phyloP scores from a whole-genome alignment of 495 filamentous ascomycete genomes.

The Podospora pseudoanserina region DNA sequence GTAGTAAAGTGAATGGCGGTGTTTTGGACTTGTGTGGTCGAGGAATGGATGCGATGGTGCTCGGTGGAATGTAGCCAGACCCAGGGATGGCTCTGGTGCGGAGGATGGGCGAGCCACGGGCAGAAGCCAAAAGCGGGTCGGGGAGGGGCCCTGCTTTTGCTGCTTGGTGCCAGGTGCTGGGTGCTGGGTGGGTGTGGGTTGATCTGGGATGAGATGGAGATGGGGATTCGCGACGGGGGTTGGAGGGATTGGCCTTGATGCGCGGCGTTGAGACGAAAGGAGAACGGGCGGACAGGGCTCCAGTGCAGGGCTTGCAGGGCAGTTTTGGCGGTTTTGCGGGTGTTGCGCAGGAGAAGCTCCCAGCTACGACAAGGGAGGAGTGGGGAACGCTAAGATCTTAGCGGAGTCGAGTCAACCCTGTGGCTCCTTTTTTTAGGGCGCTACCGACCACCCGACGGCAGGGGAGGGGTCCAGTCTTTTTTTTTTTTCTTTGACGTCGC shows the following conservation, averaged over 20 bases:
- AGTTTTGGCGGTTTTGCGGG: background rate
- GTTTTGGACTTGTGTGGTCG: background rate
- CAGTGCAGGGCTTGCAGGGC: background rate
- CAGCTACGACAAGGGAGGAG: background rate
- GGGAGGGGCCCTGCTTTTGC: slow-evolving; percentile 24
- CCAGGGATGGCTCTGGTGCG: background rate
- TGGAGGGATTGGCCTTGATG: slow-evolving; percentile 20
- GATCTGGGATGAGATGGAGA: slow-evolving; percentile 20
- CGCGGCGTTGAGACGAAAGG: slow-evolving; percentile 12
- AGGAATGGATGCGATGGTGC: background rate
- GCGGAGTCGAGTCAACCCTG: slow-evolving; percentile 20
- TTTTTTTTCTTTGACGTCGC: background rate
- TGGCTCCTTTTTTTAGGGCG: slow-evolving; percentile 21
- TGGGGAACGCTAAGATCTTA: slow-evolving; percentile 1
- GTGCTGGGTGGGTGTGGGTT: background rate
- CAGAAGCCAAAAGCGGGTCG: slow-evolving; percentile 3
- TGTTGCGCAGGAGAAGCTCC: background rate
- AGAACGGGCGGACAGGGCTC: slow-evolving; percentile 11
- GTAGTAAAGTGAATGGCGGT: background rate
- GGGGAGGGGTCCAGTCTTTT: slow-evolving; percentile 8
- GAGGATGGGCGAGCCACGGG: slow-evolving; percentile 5
- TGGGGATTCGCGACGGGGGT: slow-evolving; percentile 22
- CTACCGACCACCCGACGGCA: slow-evolving; percentile 8
- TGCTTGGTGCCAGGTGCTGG: background rate
- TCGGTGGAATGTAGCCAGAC: slow-evolving; percentile 7